Base-by-base conservation (phyloP, 2,329 filamentous ascomycete genomes). In the Xylariaceae sp. region DNA sequence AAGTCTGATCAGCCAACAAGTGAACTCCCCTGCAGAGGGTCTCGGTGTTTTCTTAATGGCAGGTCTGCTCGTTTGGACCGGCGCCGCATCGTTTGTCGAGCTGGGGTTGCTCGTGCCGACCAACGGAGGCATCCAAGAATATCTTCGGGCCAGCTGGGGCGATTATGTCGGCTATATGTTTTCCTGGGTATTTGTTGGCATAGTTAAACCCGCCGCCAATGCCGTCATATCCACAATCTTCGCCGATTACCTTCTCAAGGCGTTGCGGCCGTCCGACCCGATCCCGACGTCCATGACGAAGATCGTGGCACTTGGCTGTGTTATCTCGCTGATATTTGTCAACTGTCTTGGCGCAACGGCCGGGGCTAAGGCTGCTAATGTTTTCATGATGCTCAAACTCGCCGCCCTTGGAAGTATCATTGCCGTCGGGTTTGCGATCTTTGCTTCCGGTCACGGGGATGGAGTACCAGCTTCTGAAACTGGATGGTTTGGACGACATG, bases 71-170 rank as follows among this genome's bases (percentile, higher is more conserved):
- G 72, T 72, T 39, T 78, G 75, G 75, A 74, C 75, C 42, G 75
- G 75, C 37, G 75, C 75, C 47, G 71, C 70, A 26, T 75, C 71
- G 5, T 76, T 77, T 60, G 72, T 75, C 55, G 75, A 78, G 61
- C 67, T 78, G 37, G 75, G 75, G 51, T 64, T 74, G 50, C 70
- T 71, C 35, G 67, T 78, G 30, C 72, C 74, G 3, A 62, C 71
- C 50, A 76, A 76, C 56, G 73, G 74, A n/a, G 74, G 75, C 3
- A 72, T 74, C 56, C 73, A 76, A 57, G 72, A 61, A 19, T 60
- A 60, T 43, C 29, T 61, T 12, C 55, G 70, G 7, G 63, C 71
- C 34, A 67, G 72, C 51, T 77, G 72, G 57, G 73, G 73, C 9
- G 72, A 74, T 43, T 70, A 71, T 31, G 64, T 69, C 31, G 74